These are phyloP conservation scores for Spergularia marina DNA, from an alignment of 148 eudicot genomes.

Conservation along the genomic window DNA sequence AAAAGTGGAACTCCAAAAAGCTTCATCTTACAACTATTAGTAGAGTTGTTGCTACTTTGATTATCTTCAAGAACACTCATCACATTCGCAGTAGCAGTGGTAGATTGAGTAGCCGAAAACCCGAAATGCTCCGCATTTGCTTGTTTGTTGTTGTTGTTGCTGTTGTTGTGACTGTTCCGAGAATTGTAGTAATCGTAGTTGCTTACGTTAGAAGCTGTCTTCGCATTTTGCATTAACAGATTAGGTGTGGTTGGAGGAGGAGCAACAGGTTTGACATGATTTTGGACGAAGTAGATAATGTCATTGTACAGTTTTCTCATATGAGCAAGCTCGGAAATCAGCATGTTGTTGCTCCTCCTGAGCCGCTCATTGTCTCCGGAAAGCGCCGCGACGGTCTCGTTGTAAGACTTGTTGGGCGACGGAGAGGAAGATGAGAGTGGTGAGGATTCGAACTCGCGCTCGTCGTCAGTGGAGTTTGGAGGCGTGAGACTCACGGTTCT, in stretches of 20 bases:
- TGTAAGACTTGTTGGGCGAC: conserved; percentile 1
- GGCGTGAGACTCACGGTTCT: conserved; percentile 53
- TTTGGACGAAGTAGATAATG: conserved; percentile 82
- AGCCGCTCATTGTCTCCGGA: conserved; percentile 80
- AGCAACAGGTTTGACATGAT: conserved; percentile 78
- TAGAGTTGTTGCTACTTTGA: neutral
- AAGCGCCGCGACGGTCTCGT: conserved; percentile 38
- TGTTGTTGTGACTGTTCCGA: neutral
- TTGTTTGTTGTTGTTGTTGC: neutral
- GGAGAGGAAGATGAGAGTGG: conserved; percentile 9
- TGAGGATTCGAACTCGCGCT: conserved; percentile 28
- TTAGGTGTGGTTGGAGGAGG: conserved; percentile 23
- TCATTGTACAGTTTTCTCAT: conserved; percentile 88
- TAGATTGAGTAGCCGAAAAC: too few species aligned
- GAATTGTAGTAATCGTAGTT: conserved; percentile 22
- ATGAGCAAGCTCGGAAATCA: conserved; percentile 75
- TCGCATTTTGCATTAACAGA: conserved; percentile 16
- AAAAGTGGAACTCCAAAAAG: conserved; percentile 72
- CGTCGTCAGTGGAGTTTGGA: conserved; percentile 52
- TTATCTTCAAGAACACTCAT: conserved; percentile 21
- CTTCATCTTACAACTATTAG: conserved; percentile 34
- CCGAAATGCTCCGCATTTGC: neutral
- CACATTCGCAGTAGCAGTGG: conserved; percentile 13
- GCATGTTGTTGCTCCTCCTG: conserved; percentile 60
- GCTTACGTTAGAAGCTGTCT: neutral